Base-by-base conservation (phyloP, 441 rosid genomes). In the Codiaeum variegatum region DNA sequence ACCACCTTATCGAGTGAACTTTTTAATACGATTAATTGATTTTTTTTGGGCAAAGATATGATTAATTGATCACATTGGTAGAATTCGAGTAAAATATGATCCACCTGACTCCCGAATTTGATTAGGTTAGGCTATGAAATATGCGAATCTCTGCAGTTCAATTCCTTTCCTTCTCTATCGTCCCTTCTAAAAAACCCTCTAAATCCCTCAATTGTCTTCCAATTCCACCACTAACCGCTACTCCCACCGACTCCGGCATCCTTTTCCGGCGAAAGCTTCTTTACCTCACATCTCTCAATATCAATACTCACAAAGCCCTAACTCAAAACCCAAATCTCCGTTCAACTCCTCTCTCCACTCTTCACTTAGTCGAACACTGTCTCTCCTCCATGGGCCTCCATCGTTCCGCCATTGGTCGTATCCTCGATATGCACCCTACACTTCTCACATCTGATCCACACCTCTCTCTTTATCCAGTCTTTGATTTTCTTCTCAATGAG, bases 401-500 rank as follows among this genome's bases (percentile, higher is more conserved):
- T 16, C 86, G 90, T 58, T 64, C 86, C 13, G 79, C 90, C 67
- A 79, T 91, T 47, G 94, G 94, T 62, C 82, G 92, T 18, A 80
- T 93, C 58, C 92, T 94, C 68, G 92, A 92, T 70, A 90, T 90
- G 88, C 82, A 85, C 78, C 90, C 93, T 4, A 69, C 78, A 51
- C 81, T 90, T 72, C 82, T 80, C 31, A 90, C 89, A 70, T 81
- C 88, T 12, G 90, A 91, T 52, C 91, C 91, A 0, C 64, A 84
- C 70, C 56, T 78, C 28, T 81, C 78, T 3, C 78, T 90, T 73
- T 78, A 78, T 44, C 94, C 96, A 0, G 80, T 87, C 58, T 69
- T 89, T 1, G 80, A 81, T 60, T 93, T 93, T 82, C 90, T 90
- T 58, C 81, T 88, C 62, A 67, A 81, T 18, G 98, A 93, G 62